Base-by-base conservation (phyloP, 495 filamentous ascomycete genomes). In the Trichocladium uniseriatum region DNA sequence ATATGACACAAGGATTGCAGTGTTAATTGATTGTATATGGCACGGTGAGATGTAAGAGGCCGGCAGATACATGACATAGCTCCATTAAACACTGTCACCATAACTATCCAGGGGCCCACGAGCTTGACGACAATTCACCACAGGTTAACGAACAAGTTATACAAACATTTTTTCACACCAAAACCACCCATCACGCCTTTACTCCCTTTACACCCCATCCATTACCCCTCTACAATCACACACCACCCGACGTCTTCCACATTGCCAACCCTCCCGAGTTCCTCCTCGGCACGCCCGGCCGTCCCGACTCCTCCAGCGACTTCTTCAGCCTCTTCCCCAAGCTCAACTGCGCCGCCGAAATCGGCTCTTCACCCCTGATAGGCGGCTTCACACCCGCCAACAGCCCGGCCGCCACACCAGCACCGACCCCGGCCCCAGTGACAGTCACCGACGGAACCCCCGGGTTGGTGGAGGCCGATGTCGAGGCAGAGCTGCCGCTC, bases 241-340 rank as follows among this genome's bases (percentile, higher is more conserved):
- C 42, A 4, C 21, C 20, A 42, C n/a, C 11, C 14, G 19, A 48
- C 14, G 42, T 42, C 32, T 59, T 64, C 58, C 58, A 60, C 43
- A 55, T 45, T 1, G 52, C 48, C 8, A 59, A 48, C 36, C 50
- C 51, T 9, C 57, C 59, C 6, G 60, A 63, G 20, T 63, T 59
- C 43, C 56, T 22, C 45, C 62, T 54, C 43, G 47, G 20, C 5
- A 54, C 46, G 39, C 50, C 49, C 27, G 58, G 60, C 48, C 63
- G 29, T 19, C 49, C 52, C 9, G 51, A 21, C n/a, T 61, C 61
- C 7, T 59, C 61, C 8, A 66, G 63, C 11, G 66, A 66, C 35
- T 65, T 70, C 55, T 66, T 67, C 35, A 74, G 52, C 62, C 68
- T 61, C 41, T 69, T 71, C 6, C 68, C 70, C 39, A 74, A 48